Evolutionary conservation across 306 rosid genomes (phyloP), one percentile per base, ranked within the genome.

Genomic region (Vigna unguiculata): DNA sequence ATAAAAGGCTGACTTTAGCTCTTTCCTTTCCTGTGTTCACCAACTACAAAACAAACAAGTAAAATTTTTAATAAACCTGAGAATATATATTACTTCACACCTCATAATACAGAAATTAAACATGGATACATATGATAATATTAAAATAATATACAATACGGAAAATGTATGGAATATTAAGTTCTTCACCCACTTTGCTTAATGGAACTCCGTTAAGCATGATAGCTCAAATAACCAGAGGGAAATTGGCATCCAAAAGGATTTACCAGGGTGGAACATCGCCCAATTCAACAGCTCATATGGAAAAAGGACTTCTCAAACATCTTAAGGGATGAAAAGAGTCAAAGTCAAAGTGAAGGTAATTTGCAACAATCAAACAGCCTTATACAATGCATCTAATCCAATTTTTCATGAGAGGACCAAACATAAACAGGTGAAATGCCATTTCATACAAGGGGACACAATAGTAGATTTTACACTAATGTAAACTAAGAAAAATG

Each of bases 1-100:
- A 88, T 54, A 92, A 86, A 82, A 95, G 99, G 89, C 91, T 92
- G 86, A 95, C 99, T 95, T 92, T 95, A 32, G 99, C 99, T 76
- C 99, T 92, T 86, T 95, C 99, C 79, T 84, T 88, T 48, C 99
- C 99, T 20, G 97, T 95, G 82, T 95, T 95, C 63, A 86, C 99
- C 87, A 95, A 86, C 99, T 95, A 66, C 83, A 87, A 72, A 76
- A 86, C 76, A 77, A 75, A 83, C 32, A 83, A 83, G 65, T 58
- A 58, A 57, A 43, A 38, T 10, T 22, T 47, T 46, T 21, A 74
- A 60, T 34, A 59, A 80, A 68, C 58, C 62, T 52, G 45, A 51
- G n/a, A 80, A 51, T 40, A 51, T 12, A 34, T 48, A 41, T 51
- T 55, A 16, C 81, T 34, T 38, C 67, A 10, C 53, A 51, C 36